Evolutionary conservation across 2,329 filamentous ascomycete species (phyloP).

Genomic region (Penicillium hesseltinei): DNA sequence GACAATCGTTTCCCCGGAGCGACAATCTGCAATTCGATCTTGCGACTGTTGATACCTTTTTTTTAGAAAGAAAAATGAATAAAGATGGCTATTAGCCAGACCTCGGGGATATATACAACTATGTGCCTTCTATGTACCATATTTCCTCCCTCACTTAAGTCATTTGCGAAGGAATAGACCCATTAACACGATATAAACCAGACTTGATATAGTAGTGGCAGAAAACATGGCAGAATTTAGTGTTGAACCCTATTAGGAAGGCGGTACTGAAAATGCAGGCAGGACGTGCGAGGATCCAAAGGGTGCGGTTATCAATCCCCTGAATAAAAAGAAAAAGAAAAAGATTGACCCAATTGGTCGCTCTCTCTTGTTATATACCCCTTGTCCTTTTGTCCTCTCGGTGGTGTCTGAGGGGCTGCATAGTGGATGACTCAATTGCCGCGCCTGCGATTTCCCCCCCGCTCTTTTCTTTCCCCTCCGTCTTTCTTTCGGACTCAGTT

Average conservation of each 20-base stretch:
- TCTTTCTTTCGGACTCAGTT: conserved; percentile 29
- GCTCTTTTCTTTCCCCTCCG: conserved; percentile 37
- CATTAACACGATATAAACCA: too few relatives aligned
- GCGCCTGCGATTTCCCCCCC: conserved; percentile 31
- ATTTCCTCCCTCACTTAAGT: too few relatives aligned
- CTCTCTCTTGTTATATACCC: conserved; percentile 8
- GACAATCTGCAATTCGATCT: conserved; percentile 14
- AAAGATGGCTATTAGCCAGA: too few relatives aligned
- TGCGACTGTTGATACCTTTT: conserved; percentile 12
- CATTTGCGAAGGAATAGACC: too few relatives aligned
- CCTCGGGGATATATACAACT: too few relatives aligned
- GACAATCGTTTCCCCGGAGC: conserved; percentile 27
- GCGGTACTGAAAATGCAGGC: too few relatives aligned
- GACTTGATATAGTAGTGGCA: too few relatives aligned
- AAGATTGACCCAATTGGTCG: conserved; percentile 9
- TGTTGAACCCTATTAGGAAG: too few relatives aligned
- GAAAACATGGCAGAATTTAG: too few relatives aligned
- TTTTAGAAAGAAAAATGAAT: conserved; percentile 7
- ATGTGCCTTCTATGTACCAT: too few relatives aligned
- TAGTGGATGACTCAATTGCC: conserved; percentile 43
- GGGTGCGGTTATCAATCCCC: too few relatives aligned
- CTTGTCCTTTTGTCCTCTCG: conserved; percentile 18
- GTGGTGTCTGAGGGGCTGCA: conserved; percentile 25
- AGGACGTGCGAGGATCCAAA: too few relatives aligned
- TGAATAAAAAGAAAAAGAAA: conserved; percentile 9